Evolutionary conservation across 768 basidiomycete species (phyloP).

Genomic region (Tulasnella sp.): DNA sequence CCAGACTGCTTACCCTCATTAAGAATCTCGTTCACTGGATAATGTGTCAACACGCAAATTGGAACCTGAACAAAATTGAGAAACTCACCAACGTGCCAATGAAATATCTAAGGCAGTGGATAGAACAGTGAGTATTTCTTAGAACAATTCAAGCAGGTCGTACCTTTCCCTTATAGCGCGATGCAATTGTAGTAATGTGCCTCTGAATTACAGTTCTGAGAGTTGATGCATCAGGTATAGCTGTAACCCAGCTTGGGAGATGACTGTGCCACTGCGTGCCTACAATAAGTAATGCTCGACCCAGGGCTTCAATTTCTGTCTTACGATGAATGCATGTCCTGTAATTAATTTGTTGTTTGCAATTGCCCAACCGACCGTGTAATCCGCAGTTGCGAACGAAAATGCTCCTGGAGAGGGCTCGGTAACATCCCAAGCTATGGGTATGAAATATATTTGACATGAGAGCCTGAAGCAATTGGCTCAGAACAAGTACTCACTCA

Average conservation of each 20-base stretch:
- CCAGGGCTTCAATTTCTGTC: too few species aligned
- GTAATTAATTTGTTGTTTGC: slow-evolving; percentile 7
- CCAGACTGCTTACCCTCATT: too few species aligned
- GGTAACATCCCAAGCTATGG: background rate
- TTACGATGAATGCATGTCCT: slow-evolving; percentile 3
- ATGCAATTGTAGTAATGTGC: slow-evolving; percentile 7
- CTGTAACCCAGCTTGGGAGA: slow-evolving; percentile 11
- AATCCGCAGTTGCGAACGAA: slow-evolving; percentile 8
- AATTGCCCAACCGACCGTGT: slow-evolving; percentile 11
- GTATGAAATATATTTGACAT: slow-evolving; percentile 1
- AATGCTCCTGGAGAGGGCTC: slow-evolving; percentile 12
- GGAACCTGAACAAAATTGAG: too few species aligned
- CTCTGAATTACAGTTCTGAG: slow-evolving; percentile 14
- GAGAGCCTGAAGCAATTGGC: too few species aligned
- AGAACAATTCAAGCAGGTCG: too few species aligned
- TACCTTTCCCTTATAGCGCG: slow-evolving; percentile 15
- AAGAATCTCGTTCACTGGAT: too few species aligned
- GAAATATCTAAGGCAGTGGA: too few species aligned
- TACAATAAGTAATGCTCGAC: too few species aligned
- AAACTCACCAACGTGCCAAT: too few species aligned
- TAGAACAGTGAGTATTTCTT: too few species aligned
- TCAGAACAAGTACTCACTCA: too few species aligned
- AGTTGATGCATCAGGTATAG: slow-evolving; percentile 2
- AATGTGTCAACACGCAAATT: too few species aligned
- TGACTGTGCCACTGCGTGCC: background rate